Evolutionary conservation across 2,329 filamentous ascomycete species (phyloP).

Genomic region (Fusarium newnesense): DNA sequence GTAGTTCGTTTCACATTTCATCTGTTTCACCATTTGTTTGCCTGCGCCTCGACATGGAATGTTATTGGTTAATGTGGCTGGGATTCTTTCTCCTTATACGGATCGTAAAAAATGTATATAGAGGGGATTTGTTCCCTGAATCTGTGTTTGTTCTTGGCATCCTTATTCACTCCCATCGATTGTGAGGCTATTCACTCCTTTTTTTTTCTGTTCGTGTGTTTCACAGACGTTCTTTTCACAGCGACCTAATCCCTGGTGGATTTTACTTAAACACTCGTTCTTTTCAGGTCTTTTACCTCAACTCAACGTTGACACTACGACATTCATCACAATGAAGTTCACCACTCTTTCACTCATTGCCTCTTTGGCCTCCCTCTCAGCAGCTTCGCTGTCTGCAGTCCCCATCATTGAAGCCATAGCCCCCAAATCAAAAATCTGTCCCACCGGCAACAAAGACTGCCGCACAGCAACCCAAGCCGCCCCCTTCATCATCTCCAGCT

Average conservation of each 20-base stretch:
- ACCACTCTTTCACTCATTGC: conserved; percentile 32
- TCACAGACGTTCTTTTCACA: background rate
- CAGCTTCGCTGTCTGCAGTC: conserved; percentile 43
- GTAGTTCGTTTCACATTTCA: conserved; percentile 13
- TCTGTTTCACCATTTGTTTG: conserved; percentile 3
- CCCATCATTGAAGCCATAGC: conserved; percentile 63
- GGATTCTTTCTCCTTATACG: background rate
- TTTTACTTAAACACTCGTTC: background rate
- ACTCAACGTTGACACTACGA: background rate
- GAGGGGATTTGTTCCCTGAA: background rate
- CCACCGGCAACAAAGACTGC: conserved; percentile 66
- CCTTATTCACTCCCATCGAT: background rate
- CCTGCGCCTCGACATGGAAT: conserved; percentile 18
- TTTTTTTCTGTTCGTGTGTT: background rate
- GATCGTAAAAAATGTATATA: background rate
- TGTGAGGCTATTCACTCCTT: background rate
- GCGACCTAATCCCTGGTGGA: conserved; percentile 23
- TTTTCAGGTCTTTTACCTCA: background rate
- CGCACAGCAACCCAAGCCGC: conserved; percentile 71
- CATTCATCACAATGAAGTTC: conserved; percentile 42
- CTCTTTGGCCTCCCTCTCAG: conserved; percentile 27
- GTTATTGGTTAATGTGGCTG: background rate
- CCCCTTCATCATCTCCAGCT: conserved; percentile 63
- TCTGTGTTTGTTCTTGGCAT: background rate
- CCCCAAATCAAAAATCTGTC: conserved; percentile 66